Conservation (phyloP, 2,329 filamentous ascomycete species). For the Calonectria crousiana region DNA sequence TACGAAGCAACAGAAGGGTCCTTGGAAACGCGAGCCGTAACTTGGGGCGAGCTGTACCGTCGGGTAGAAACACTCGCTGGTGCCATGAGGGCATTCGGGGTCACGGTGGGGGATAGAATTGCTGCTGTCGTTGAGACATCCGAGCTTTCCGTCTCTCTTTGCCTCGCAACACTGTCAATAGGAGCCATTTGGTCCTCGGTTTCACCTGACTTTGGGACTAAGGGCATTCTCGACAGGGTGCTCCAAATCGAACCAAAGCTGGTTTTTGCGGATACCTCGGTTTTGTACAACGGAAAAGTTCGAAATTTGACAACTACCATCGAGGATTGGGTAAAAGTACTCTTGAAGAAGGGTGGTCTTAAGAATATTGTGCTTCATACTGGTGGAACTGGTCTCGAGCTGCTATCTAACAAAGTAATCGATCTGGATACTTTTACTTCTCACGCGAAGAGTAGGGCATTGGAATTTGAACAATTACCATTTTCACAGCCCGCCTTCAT, state of each 20-base stretch:
- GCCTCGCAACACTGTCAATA: conserved; percentile 16
- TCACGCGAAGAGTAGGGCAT: not conserved
- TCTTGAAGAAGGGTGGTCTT: not conserved
- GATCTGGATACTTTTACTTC: not conserved
- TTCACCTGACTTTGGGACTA: conserved; percentile 8
- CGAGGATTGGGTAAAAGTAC: not conserved
- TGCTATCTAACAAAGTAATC: not conserved
- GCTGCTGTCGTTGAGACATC: conserved; percentile 2
- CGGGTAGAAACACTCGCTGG: not conserved
- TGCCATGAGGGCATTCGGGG: conserved; percentile 3
- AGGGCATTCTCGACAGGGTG: conserved; percentile 15
- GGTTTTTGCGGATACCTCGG: not conserved
- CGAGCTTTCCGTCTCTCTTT: not conserved
- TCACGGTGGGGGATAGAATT: conserved; percentile 5
- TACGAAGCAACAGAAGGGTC: conserved; percentile 10
- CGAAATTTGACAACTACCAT: not conserved
- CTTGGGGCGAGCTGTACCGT: not conserved
- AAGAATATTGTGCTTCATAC: not conserved
- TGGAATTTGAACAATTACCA: conserved; percentile 1
- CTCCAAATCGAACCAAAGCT: conserved; percentile 12
- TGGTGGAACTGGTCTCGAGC: not conserved
- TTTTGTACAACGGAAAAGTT: conserved; percentile 10
- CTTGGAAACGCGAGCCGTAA: not conserved
- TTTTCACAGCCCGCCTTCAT: conserved; percentile 16
- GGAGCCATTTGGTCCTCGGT: conserved; percentile 16